Conservation (phyloP, 305 asterid genomes). For the Plantago coronopus region DNA sequence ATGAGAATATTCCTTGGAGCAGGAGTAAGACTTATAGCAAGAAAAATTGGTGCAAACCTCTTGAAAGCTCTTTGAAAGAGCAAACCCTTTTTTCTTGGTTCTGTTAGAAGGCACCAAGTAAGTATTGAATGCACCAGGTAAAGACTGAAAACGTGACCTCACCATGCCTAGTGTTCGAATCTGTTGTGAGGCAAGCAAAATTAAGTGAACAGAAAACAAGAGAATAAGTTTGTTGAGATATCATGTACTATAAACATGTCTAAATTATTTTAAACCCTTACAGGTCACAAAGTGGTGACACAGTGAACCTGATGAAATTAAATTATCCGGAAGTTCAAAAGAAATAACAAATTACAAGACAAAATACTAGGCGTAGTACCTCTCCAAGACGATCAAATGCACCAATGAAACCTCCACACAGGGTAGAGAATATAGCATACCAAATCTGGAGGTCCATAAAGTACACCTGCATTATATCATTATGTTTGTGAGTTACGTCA, state of each 20-base stretch:
- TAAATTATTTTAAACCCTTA: too few species aligned
- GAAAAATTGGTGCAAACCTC: constrained; percentile 38
- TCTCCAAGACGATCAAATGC: constrained; percentile 96
- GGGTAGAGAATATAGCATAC: constrained; percentile 92
- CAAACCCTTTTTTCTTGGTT: constrained; percentile 43
- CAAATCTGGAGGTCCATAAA: constrained; percentile 94
- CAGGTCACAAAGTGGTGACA: neutral
- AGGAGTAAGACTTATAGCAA: constrained; percentile 8
- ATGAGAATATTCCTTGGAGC: constrained; percentile 12
- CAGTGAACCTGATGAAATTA: neutral
- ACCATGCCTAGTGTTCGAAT: constrained; percentile 90
- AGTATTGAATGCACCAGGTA: constrained; percentile 83
- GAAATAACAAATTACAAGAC: too few species aligned
- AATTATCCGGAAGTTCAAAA: neutral
- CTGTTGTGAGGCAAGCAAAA: constrained; percentile 35
- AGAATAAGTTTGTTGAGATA: neutral
- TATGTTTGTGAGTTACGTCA: constrained; percentile 43
- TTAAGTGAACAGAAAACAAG: constrained; percentile 22
- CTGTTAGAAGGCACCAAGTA: constrained; percentile 67
- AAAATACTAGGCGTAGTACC: constrained; percentile 33
- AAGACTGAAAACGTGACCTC: constrained; percentile 73
- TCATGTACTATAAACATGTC: too few species aligned
- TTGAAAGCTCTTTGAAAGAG: constrained; percentile 40
- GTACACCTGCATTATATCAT: constrained; percentile 58
- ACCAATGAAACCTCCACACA: constrained; percentile 89